Percentiles rank a stretch among this genome's conserved stretches.
Conservation (phyloP, 345 rosid species). For the Citrus sp. region DNA sequence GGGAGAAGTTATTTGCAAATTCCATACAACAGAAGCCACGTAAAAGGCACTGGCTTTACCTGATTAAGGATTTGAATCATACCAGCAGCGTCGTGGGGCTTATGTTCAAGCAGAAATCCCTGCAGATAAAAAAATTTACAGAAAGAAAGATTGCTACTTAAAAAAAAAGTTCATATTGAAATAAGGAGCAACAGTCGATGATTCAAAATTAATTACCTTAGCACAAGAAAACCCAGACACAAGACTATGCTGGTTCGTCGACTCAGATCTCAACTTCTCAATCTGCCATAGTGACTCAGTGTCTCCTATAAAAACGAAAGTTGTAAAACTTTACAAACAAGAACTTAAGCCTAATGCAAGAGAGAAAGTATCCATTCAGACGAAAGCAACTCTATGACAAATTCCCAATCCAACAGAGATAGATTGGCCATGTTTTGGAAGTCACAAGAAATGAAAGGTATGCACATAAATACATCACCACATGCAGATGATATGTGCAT, state of each 20-base stretch:
- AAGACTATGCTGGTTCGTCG: constrained; percentile 52
- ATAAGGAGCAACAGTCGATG: background rate
- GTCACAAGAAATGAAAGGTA: background rate
- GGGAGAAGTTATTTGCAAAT: background rate
- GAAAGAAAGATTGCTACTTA: background rate
- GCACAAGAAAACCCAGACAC: constrained; percentile 69
- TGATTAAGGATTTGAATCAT: constrained; percentile 54
- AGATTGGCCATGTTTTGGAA: background rate
- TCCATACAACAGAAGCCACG: background rate
- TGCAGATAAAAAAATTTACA: constrained; percentile 21
- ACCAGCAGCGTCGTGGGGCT: constrained; percentile 77
- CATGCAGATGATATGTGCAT: background rate
- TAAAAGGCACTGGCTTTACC: constrained; percentile 31
- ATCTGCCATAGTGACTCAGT: constrained; percentile 66
- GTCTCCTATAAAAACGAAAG: constrained; percentile 46
- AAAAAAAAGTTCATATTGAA: background rate
- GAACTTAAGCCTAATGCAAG: background rate
- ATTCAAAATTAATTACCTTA: constrained; percentile 47
- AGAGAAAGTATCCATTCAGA: background rate
- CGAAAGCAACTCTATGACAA: background rate
- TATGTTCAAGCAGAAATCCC: constrained; percentile 67
- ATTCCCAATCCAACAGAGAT: background rate
- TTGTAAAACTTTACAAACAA: background rate
- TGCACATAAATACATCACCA: background rate
- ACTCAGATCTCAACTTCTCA: constrained; percentile 72